Base-by-base conservation (phyloP, 2,329 filamentous ascomycete genomes). In the Colletotrichum ledebouriae region DNA sequence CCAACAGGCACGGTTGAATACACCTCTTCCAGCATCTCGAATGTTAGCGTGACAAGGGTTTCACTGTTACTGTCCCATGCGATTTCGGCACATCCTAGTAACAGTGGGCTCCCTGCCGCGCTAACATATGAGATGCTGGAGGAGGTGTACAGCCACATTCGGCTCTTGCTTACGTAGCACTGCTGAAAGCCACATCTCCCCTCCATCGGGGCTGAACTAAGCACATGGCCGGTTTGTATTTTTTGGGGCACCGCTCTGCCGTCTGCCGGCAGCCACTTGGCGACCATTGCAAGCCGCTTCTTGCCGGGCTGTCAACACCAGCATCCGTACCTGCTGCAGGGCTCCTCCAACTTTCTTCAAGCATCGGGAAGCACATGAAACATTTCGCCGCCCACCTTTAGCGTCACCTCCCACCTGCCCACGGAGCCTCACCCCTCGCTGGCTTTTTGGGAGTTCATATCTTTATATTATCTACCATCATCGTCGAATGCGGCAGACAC, bases 361-460 rank as follows among this genome's bases (percentile, higher is more conserved):
- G 59, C 33, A 41, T 42, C n/a, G n/a, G 20, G 53, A 59, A 68
- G 65, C 65, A 68, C 53, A 65, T 65, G 60, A 65, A 64, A 68
- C 60, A 64, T 59, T 59, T 58, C 15, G 64, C 47, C 29, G 53
- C 60, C 47, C 46, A 68, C 60, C 37, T 42, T n/a, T 39, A 59
- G 59, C 25, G 50, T 63, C 39, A 62, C 49, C n/a, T 20, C 59
- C 53, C 17, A 25, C 47, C 47, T 29, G 20, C 44, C 46, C 20
- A 20, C 44, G 5, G 55, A 50, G 55, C 62, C 46, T 46, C 37
- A 52, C 46, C 50, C 63, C 37, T 46, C 29, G 12, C 49, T 63
- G 33, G 34, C 17, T 49, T 15, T 52, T 47, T 59, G 20, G 22
- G 10, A 34, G 53, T 9, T 13, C 22, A 13, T 39, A 29, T 6